Conservation (phyloP, 2,329 filamentous ascomycete genomes). For the Nemania bipapillata region DNA sequence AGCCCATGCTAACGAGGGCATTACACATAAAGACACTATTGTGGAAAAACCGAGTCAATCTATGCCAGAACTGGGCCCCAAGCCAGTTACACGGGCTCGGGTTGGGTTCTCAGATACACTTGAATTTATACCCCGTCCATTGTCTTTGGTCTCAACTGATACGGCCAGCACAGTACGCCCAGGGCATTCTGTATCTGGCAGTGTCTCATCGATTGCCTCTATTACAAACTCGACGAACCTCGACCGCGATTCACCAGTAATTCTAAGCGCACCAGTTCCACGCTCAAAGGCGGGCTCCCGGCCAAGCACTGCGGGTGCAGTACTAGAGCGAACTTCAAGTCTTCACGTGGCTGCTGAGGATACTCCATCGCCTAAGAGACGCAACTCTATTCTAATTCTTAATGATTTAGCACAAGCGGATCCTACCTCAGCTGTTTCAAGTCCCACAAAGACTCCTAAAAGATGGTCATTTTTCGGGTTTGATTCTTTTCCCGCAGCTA, state of each 20-base stretch:
- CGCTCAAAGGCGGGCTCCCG: constrained; percentile 62
- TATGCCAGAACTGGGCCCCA: constrained; percentile 43
- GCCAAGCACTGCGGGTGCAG: constrained; percentile 77
- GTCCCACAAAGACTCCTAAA: constrained; percentile 64
- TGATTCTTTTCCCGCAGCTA: constrained; percentile 63
- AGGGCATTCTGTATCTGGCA: constrained; percentile 79
- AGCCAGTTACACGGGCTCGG: constrained; percentile 64
- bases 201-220: constrained; percentile 81
- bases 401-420: constrained; percentile 55
- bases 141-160: constrained; percentile 86
- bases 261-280: constrained; percentile 55
- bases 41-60: constrained; percentile 44
- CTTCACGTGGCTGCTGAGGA: constrained; percentile 50
- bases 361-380: constrained; percentile 59
- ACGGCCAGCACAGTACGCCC: constrained; percentile 79
- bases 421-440: constrained; percentile 54
- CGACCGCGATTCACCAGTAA: constrained; percentile 56
- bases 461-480: constrained; percentile 72
- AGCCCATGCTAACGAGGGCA: constrained; percentile 32
- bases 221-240: constrained; percentile 58
- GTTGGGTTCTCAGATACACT: constrained; percentile 87
- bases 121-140: constrained; percentile 82
- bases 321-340: constrained; percentile 66
- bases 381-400: constrained; percentile 70
- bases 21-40: constrained; percentile 43